Evolutionary conservation across 805 yeast species (phyloP).

Genomic region (Ogataea nakhonphanomensis): DNA sequence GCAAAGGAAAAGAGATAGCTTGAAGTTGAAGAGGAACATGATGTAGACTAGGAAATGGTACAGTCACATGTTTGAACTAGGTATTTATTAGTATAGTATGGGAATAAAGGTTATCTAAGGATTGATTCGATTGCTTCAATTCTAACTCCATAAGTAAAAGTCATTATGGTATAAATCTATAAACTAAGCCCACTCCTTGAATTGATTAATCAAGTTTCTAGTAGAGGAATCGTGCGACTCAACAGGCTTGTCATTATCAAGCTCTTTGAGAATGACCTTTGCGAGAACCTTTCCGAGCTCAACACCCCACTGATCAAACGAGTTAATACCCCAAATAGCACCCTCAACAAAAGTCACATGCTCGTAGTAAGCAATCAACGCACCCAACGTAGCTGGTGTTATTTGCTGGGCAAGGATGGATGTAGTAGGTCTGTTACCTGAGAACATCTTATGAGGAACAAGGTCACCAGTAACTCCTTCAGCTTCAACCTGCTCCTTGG

Average conservation of each 20-base stretch:
- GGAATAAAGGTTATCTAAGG: background rate
- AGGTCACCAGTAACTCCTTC: constrained; percentile 83
- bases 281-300: constrained; percentile 98
- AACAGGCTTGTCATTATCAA: constrained; percentile 57
- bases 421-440: constrained; percentile 99
- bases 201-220: constrained; percentile 89
- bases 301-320: constrained; percentile 99
- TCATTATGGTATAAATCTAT: constrained; percentile 1
- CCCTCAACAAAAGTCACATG: constrained; percentile 97
- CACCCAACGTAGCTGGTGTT: constrained; percentile 94
- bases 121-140: background rate
- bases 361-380: constrained; percentile 97
- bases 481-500: constrained; percentile 72
- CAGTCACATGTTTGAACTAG: background rate
- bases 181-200: constrained; percentile 70
- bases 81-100: constrained; percentile 1
- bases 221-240: constrained; percentile 86
- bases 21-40: constrained; percentile 44
- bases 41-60: constrained; percentile 10
- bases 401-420: constrained; percentile 93
- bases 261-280: constrained; percentile 89
- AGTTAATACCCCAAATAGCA: constrained; percentile 99
- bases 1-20: constrained; percentile 50
- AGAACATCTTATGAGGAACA: constrained; percentile 93
- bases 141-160: background rate